phyloP scores from a whole-genome alignment of 208 protist species.

The Histomonas meleagridis region DNA sequence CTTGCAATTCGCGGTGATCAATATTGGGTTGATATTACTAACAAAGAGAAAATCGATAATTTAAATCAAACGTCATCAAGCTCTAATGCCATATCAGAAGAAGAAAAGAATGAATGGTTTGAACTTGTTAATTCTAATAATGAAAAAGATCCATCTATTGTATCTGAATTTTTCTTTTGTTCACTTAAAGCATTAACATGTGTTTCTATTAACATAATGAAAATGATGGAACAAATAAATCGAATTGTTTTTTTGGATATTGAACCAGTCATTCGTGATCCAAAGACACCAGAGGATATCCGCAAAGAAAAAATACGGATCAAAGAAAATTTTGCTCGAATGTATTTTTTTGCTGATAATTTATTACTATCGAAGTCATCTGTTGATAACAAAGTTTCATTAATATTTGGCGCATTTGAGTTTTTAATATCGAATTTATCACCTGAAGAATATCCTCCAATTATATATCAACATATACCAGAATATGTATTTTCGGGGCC shows the following conservation, averaged over 20 bases:
- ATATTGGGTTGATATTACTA: not conserved
- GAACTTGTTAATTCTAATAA: not conserved
- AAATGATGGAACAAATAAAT: not conserved
- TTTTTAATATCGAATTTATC: not conserved
- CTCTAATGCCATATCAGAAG: not conserved
- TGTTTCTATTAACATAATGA: not conserved
- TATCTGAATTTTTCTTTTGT: not conserved
- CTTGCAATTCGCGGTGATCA: not conserved
- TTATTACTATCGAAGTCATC: not conserved
- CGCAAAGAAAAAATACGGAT: not conserved
- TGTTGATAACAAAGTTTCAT: not conserved
- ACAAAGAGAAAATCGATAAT: not conserved
- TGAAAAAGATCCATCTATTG: not conserved
- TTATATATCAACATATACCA: not conserved
- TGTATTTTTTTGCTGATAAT: not conserved
- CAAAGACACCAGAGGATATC: not conserved
- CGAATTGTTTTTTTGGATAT: not conserved
- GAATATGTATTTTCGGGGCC: not conserved
- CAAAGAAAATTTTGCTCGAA: not conserved
- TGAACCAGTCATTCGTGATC: not conserved
- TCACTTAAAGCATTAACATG: not conserved
- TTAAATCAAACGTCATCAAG: not conserved
- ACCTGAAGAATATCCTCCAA: not conserved
- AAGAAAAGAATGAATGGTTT: not conserved
- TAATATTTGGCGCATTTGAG: not conserved